Percentiles rank a stretch among this genome's conserved stretches.
Evolutionary conservation across 139 green algal species (phyloP).

Genomic region (Pseudopediastrum boryanum): DNA sequence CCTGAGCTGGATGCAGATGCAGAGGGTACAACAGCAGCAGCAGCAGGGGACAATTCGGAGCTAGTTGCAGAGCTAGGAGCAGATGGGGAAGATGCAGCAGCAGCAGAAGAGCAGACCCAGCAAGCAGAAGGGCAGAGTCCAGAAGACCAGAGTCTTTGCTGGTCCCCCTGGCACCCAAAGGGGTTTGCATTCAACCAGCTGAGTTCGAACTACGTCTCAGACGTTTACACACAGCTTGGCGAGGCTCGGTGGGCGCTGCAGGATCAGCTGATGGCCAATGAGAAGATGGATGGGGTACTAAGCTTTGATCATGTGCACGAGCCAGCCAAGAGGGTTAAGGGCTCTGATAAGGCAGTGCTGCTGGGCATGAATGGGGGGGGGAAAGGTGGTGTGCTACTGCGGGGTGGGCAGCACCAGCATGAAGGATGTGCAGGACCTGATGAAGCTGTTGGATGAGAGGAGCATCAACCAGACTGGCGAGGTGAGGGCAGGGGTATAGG

Average conservation of each 20-base stretch:
- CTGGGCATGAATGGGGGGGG: neutral
- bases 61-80: too few relatives aligned
- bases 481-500: neutral
- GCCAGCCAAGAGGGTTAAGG: constrained; percentile 4
- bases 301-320: neutral
- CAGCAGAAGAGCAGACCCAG: too few relatives aligned
- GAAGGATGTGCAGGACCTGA: neutral
- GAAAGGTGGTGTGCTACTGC: neutral
- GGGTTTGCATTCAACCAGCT: too few relatives aligned
- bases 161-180: too few relatives aligned
- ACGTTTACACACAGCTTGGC: neutral
- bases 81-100: too few relatives aligned
- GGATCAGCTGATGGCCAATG: neutral
- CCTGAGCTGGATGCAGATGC: too few relatives aligned
- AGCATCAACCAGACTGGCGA: neutral
- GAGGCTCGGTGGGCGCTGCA: neutral
- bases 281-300: neutral
- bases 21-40: too few relatives aligned
- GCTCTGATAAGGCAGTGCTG: neutral
- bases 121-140: too few relatives aligned
- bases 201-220: too few relatives aligned
- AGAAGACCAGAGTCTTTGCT: too few relatives aligned
- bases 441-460: neutral
- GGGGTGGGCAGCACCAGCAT: neutral
- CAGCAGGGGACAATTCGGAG: too few relatives aligned